phyloP scores from a whole-genome alignment of 1,284 basidiomycete species.

The Cutaneotrichosporon cutaneum region DNA sequence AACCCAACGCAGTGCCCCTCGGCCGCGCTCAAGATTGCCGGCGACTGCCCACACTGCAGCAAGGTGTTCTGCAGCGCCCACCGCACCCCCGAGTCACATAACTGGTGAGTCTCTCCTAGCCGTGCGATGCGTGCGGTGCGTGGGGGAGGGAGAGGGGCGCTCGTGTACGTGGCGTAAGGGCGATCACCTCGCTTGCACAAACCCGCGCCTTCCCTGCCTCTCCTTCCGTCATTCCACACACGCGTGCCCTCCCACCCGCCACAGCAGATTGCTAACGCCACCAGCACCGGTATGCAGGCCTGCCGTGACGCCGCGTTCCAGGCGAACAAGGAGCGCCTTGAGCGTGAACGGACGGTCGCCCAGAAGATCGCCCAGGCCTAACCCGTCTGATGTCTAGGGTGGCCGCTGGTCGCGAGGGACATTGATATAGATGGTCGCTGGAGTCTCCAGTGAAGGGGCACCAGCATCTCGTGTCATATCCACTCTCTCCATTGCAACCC shows the following conservation, averaged over 20 bases:
- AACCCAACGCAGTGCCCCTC: slow-evolving; percentile 51
- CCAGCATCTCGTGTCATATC: slow-evolving; percentile 9
- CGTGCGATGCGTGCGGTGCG: too few species aligned
- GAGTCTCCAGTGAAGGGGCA: slow-evolving; percentile 6
- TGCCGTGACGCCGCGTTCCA: slow-evolving; percentile 55
- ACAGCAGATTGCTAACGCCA: slow-evolving; percentile 17
- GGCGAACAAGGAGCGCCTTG: slow-evolving; percentile 54
- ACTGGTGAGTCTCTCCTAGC: slow-evolving; percentile 53
- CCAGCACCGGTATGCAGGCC: slow-evolving; percentile 50
- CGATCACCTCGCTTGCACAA: not conserved
- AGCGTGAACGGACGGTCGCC: slow-evolving; percentile 52
- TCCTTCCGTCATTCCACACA: too few species aligned
- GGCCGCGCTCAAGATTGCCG: slow-evolving; percentile 50
- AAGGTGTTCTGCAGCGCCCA: slow-evolving; percentile 52
- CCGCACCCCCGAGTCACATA: slow-evolving; percentile 53
- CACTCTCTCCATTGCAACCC: slow-evolving; percentile 11
- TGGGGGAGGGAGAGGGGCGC: not conserved
- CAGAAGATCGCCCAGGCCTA: slow-evolving; percentile 53
- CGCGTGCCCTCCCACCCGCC: not conserved
- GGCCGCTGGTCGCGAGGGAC: slow-evolving; percentile 14
- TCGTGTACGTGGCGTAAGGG: not conserved
- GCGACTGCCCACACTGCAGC: slow-evolving; percentile 54
- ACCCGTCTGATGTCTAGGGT: not conserved
- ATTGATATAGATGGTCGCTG: slow-evolving; percentile 18
- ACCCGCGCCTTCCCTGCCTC: not conserved